phyloP scores from a whole-genome alignment of 176 grass and related monocot species.

The Stipa capillata region DNA sequence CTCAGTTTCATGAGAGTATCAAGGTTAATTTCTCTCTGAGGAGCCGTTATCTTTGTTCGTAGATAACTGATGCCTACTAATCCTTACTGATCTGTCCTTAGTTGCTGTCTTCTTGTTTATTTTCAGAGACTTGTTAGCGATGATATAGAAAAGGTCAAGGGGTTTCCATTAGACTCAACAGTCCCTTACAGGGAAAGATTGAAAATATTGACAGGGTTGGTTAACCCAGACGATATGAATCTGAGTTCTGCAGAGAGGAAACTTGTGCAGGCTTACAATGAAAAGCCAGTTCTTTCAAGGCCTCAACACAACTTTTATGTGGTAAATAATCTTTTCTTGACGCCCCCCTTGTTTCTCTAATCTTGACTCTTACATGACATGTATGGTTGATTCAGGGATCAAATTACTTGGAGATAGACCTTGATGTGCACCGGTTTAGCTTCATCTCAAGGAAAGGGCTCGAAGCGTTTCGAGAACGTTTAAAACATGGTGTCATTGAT shows the following conservation, averaged over 20 bases:
- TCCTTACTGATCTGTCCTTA: background rate
- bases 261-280: slow-evolving; percentile 87
- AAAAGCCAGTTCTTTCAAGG: slow-evolving; percentile 82
- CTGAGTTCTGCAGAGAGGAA: slow-evolving; percentile 77
- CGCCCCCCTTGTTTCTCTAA: background rate
- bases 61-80: background rate
- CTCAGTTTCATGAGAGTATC: slow-evolving; percentile 80
- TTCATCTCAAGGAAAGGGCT: slow-evolving; percentile 93
- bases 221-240: slow-evolving; percentile 85
- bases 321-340: slow-evolving; percentile 23
- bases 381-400: slow-evolving; percentile 50
- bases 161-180: slow-evolving; percentile 76
- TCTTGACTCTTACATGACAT: background rate
- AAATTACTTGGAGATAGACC: slow-evolving; percentile 95
- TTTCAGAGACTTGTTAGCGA: slow-evolving; percentile 68
- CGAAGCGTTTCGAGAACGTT: slow-evolving; percentile 66
- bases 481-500: slow-evolving; percentile 78
- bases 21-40: slow-evolving; percentile 24
- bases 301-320: slow-evolving; percentile 91
- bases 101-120: background rate
- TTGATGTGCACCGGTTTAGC: slow-evolving; percentile 92
- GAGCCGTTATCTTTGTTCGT: background rate
- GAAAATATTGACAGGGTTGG: slow-evolving; percentile 88
- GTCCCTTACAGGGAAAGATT: slow-evolving; percentile 81
- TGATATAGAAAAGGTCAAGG: slow-evolving; percentile 84